These are phyloP conservation scores for Diaporthe sp. DNA, from an alignment of 2,329 filamentous ascomycete genomes.

Conservation along the genomic window DNA sequence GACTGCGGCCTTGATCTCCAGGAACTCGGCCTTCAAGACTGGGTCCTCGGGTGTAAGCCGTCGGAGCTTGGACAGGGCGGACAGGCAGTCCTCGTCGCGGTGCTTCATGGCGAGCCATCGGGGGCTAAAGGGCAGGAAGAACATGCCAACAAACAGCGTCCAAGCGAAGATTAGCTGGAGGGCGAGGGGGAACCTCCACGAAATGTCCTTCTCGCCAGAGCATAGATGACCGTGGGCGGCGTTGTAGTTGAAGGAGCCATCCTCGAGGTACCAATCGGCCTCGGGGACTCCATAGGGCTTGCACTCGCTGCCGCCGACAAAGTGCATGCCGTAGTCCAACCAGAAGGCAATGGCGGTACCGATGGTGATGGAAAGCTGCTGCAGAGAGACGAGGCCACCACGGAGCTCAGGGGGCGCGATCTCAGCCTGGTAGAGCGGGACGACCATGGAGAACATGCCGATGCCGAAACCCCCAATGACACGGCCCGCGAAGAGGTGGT, in stretches of 20 bases:
- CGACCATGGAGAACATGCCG: slow-evolving; percentile 61
- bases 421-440: slow-evolving; percentile 53
- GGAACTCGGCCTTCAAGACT: slow-evolving; percentile 46
- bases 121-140: slow-evolving; percentile 44
- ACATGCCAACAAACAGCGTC: slow-evolving; percentile 40
- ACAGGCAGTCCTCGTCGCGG: slow-evolving; percentile 46
- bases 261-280: slow-evolving; percentile 36
- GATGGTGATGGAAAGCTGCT: slow-evolving; percentile 43
- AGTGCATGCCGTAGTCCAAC: slow-evolving; percentile 45
- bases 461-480: slow-evolving; percentile 63
- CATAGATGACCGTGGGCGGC: slow-evolving; percentile 44
- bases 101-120: slow-evolving; percentile 48
- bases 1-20: slow-evolving; percentile 48
- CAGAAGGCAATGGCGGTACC: slow-evolving; percentile 42
- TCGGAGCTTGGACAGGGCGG: slow-evolving; percentile 45
- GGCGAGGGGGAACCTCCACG: slow-evolving; percentile 43
- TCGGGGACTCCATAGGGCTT: slow-evolving; percentile 44
- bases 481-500: slow-evolving; percentile 58
- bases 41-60: slow-evolving; percentile 44
- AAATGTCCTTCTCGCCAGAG: slow-evolving; percentile 42
- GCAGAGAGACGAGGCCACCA: slow-evolving; percentile 40
- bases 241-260: slow-evolving; percentile 42
- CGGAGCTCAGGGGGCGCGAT: slow-evolving; percentile 43
- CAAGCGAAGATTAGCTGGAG: slow-evolving; percentile 44
- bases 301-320: slow-evolving; percentile 46